Conservation (phyloP, 2,329 filamentous ascomycete genomes). For the Macrophomina tecta region DNA sequence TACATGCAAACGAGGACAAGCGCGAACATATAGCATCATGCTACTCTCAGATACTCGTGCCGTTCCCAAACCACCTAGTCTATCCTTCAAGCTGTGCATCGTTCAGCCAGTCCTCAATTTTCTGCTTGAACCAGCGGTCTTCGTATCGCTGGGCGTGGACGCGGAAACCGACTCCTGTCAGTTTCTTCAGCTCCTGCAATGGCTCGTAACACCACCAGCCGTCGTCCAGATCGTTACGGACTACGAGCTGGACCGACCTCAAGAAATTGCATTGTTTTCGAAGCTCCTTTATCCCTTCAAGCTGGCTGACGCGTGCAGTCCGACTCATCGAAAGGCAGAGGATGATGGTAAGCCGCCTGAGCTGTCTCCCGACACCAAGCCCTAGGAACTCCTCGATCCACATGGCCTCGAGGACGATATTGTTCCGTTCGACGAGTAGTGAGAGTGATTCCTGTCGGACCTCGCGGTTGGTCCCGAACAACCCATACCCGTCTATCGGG, state of each 20-base stretch:
- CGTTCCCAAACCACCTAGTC: not conserved
- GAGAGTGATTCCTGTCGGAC: not conserved
- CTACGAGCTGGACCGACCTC: not conserved
- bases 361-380: constrained; percentile 1
- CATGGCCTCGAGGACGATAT: constrained; percentile 3
- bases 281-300: constrained; percentile 2
- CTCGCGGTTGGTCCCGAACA: constrained; percentile 10
- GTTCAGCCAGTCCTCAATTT: constrained; percentile 1
- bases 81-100: not conserved
- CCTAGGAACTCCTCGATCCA: constrained; percentile 7
- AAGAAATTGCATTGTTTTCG: not conserved
- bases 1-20: constrained; percentile 9
- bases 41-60: not conserved
- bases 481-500: constrained; percentile 2
- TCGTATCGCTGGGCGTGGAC: constrained; percentile 8
- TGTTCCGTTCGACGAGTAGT: constrained; percentile 5
- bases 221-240: constrained; percentile 1
- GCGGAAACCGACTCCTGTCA: not conserved
- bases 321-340: constrained; percentile 6
- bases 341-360: not conserved
- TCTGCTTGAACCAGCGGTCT: constrained; percentile 15
- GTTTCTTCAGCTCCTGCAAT: constrained; percentile 5
- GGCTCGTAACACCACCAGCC: constrained; percentile 1
- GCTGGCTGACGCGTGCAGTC: constrained; percentile 10
- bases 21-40: not conserved